These are phyloP conservation scores for Dothideomycetes sp. DNA, from an alignment of 2,329 filamentous ascomycete genomes.

Conservation along the genomic window DNA sequence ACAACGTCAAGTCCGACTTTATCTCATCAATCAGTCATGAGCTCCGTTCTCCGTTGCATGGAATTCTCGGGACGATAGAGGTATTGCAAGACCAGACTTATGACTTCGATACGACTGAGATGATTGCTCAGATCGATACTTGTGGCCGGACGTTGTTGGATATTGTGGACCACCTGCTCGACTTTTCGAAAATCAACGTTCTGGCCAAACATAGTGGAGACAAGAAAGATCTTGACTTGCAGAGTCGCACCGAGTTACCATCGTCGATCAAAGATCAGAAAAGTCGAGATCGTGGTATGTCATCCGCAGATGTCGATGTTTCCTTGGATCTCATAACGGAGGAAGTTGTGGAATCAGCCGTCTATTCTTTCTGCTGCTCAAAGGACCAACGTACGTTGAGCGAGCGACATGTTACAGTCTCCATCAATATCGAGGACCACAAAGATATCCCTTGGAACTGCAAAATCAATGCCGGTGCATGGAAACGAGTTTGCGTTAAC, in stretches of 20 bases:
- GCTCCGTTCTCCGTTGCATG: conserved; percentile 40
- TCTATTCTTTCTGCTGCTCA: conserved; percentile 8
- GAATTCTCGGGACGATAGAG: conserved; percentile 39
- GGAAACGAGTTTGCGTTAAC: conserved; percentile 38
- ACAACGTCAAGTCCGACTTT: conserved; percentile 44
- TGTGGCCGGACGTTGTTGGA: conserved; percentile 44
- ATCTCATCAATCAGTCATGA: conserved; percentile 46
- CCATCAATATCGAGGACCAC: not conserved
- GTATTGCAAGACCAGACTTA: conserved; percentile 34
- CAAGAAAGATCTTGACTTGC: conserved; percentile 17
- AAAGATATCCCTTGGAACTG: conserved; percentile 30
- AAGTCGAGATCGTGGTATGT: conserved; percentile 15
- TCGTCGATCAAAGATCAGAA: too few species aligned
- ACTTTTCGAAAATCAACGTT: conserved; percentile 38
- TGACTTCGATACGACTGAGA: conserved; percentile 29
- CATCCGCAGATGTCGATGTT: conserved; percentile 21
- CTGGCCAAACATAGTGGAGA: conserved; percentile 5
- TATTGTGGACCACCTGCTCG: conserved; percentile 36
- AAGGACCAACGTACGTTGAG: conserved; percentile 2
- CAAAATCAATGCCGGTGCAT: conserved; percentile 19
- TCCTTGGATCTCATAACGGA: conserved; percentile 42
- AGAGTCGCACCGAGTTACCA: conserved; percentile 40
- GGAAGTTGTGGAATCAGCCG: conserved; percentile 43
- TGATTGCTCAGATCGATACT: conserved; percentile 40
- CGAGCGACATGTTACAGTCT: not conserved